Base-by-base conservation (phyloP, 179 eudicot species). In the Kewa caespitosa region DNA sequence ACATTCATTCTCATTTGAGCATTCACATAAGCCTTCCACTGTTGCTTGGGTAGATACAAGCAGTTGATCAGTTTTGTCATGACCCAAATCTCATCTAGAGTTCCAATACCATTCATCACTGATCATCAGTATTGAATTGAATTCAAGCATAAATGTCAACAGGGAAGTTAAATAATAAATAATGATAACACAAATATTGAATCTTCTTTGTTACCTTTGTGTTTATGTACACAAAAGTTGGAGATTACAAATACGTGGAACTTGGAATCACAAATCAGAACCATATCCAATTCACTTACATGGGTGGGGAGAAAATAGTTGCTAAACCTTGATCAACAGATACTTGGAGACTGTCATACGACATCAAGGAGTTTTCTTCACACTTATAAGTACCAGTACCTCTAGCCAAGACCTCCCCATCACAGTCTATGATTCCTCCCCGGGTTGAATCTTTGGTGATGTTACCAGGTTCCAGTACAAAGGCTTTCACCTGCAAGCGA, bases 401-500 rank as follows among this genome's bases (percentile, higher is more conserved):
- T 84, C 98, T 89, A 15, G 98, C 97, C 72, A 94, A 74, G 38
- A 94, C 97, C 87, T 94, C 98, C 1, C 98, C 98, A 77, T 94
- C 98, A 42, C 84, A 86, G 67, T 94, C 98, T 68, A 94, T 89
- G 71, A 94, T 94, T 81, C 98, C 98, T 73, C 81, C 97, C 81
- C 86, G 91, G 34, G 80, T 57, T 4, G 87, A 62, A 75, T 90
- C 89, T n/a, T 77, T 80, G 1, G 80, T 74, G 73, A 89, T 89
- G 22, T 84, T 63, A 17, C 98, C 97, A 9, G 98, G 97, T 81
- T 92, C 94, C 88, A 94, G 79, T 39, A 92, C 75, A 61, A 92
- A 85, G 8, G 93, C 89, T 81, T 94, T 94, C 39, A 90, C 97
- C 98, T 94, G 88, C 72, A 64, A 41, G 50, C 25, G 23, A 28